phyloP scores from a whole-genome alignment of 2,329 filamentous ascomycete genomes.

The Diaporthe destruens region DNA sequence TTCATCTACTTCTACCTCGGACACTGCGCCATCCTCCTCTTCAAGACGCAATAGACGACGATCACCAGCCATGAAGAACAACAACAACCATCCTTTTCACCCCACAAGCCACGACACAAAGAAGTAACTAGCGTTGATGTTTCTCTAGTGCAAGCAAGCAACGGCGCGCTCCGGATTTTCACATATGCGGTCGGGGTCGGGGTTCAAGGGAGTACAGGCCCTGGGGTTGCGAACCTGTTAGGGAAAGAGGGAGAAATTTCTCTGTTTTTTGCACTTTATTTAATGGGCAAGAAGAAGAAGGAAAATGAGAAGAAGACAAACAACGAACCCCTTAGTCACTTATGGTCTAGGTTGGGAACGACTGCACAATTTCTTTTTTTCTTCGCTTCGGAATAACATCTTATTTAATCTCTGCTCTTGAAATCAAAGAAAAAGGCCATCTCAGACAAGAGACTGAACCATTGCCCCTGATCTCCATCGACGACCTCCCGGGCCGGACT shows the following conservation, averaged over 20 bases:
- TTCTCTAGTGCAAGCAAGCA: conserved; percentile 10
- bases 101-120: conserved; percentile 5
- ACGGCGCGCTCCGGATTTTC: conserved; percentile 8
- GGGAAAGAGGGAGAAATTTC: background rate
- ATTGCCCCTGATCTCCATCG: background rate
- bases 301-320: background rate
- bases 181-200: background rate
- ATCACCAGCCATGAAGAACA: background rate
- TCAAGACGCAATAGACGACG: conserved; percentile 89
- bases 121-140: conserved; percentile 15
- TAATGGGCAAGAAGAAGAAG: background rate
- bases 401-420: conserved; percentile 23
- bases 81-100: background rate
- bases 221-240: conserved; percentile 10
- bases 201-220: conserved; percentile 11
- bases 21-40: conserved; percentile 96
- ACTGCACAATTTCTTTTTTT: conserved; percentile 1
- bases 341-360: conserved; percentile 33
- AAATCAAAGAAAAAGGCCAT: background rate
- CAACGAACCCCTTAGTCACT: conserved; percentile 18
- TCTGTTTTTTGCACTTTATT: conserved; percentile 19
- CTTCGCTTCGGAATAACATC: conserved; percentile 13
- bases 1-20: conserved; percentile 99
- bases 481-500: background rate
- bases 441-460: conserved; percentile 1